Evolutionary conservation across 805 yeast species (phyloP).

Genomic region (Cyberlindnera samutprakarnensis): DNA sequence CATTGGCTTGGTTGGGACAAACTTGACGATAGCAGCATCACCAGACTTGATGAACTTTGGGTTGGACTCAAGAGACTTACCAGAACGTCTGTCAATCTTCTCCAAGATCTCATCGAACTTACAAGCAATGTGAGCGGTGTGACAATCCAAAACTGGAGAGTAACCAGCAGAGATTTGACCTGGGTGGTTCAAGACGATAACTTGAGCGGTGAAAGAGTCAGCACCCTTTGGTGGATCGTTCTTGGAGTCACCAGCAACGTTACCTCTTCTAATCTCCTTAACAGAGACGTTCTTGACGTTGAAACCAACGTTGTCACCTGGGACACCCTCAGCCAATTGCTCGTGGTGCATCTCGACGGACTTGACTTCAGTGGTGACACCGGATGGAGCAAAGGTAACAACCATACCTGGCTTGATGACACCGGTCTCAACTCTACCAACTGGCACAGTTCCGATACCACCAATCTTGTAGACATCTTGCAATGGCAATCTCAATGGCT

Average conservation of each 20-base stretch:
- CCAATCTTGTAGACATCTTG: slow-evolving; percentile 94
- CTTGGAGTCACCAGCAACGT: slow-evolving; percentile 92
- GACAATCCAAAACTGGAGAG: slow-evolving; percentile 89
- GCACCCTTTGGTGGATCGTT: slow-evolving; percentile 84
- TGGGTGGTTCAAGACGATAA: slow-evolving; percentile 72
- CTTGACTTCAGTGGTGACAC: slow-evolving; percentile 89
- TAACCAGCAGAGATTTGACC: slow-evolving; percentile 91
- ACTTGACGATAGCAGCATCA: slow-evolving; percentile 66
- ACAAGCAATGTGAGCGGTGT: slow-evolving; percentile 93
- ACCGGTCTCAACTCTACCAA: slow-evolving; percentile 95
- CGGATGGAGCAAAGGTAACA: slow-evolving; percentile 86
- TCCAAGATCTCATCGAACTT: slow-evolving; percentile 72
- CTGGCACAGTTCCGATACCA: slow-evolving; percentile 94
- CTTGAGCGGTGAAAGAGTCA: slow-evolving; percentile 83
- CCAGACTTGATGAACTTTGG: slow-evolving; percentile 64
- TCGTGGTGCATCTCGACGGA: slow-evolving; percentile 94
- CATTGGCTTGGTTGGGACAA: slow-evolving; percentile 39
- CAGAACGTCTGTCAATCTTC: slow-evolving; percentile 93
- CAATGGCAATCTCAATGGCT: slow-evolving; percentile 86
- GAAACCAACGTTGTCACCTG: slow-evolving; percentile 90
- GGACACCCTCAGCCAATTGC: slow-evolving; percentile 74
- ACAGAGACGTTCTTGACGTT: slow-evolving; percentile 92
- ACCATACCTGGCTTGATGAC: slow-evolving; percentile 88
- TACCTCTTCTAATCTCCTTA: slow-evolving; percentile 90
- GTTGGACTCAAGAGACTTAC: slow-evolving; percentile 83